A percentile compares a stretch with the other conserved stretches of the same genome.
phyloP scores from a whole-genome alignment of 164 flowering plant species.

The Cinnamomum micranthum region DNA sequence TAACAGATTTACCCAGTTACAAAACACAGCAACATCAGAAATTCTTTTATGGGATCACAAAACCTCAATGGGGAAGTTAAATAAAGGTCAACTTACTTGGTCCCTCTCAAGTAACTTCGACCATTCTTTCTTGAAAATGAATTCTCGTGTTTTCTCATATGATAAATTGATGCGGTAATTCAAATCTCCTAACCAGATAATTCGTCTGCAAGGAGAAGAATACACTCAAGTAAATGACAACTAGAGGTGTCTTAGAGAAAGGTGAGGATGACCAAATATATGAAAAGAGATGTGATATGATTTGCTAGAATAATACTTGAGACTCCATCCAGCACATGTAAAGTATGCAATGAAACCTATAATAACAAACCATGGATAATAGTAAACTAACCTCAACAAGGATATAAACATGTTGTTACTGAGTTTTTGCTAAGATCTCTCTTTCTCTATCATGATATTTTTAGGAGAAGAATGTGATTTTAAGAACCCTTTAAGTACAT shows the following conservation, averaged over 20 bases:
- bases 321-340: no score
- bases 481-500: no score
- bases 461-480: no score
- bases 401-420: no score
- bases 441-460: no score
- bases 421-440: no score
- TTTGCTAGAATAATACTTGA: no score
- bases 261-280: background rate
- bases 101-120: slow-evolving; percentile 63
- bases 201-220: slow-evolving; percentile 54
- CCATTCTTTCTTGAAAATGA: slow-evolving; percentile 75
- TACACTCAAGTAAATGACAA: background rate
- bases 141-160: slow-evolving; percentile 64
- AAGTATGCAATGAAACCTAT: no score
- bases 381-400: no score
- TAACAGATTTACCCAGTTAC: background rate
- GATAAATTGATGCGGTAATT: slow-evolving; percentile 82
- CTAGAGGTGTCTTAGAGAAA: background rate
- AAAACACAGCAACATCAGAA: background rate
- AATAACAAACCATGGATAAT: no score
- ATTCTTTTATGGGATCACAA: background rate
- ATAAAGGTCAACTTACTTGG: slow-evolving; percentile 49
- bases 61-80: background rate
- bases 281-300: background rate
- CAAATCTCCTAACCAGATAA: slow-evolving; percentile 93